Base-by-base conservation (phyloP, 805 yeast species). In the Yarrowia hollandica region DNA sequence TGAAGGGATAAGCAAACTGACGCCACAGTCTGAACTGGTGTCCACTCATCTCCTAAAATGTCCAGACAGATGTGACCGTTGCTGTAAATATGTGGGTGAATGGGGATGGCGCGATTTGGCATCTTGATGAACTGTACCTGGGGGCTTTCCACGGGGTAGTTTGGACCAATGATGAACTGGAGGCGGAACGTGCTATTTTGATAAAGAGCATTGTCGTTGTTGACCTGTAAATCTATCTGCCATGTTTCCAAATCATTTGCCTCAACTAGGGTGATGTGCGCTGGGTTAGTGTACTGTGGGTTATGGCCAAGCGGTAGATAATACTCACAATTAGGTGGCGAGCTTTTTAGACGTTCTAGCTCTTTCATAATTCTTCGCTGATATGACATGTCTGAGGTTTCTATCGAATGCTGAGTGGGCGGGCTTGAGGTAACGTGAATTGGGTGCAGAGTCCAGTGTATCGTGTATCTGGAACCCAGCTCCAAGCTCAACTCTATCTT, bases 11-110 rank as follows among this genome's bases (percentile, higher is more conserved):
- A 67, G 37, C 70, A 62, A 1, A 71, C 64, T 2, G 71, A 63
- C 8, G 63, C 48, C 22, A 67, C 70, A 5, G 80, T 74, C 62
- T 82, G 82, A 0, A 83, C 84, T 0, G 89, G 88, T 0, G 86
- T 76, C 89, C 89, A 84, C 38, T 79, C 85, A 16, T 77, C 77
- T 2, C 86, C 89, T 33, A 86, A 70, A 1, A 86, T 71, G 65
- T 86, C 73, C 18, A 86, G 72, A 67, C 92, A 86, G n/a, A 86
- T 86, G 65, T 86, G 91, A 1, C 91, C 92, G 65, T 86, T 86
- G 28, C 85, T 78, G 66, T 86, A 86, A 2, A 86, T 76, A 66
- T 86, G 92, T 0, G 92, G 92, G 66, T 86, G 90, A 2, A 84
- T 64, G 1, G 92, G 92, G 3, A 86, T 78, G 26, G 67, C 63